These are phyloP conservation scores for Nemania bipapillata DNA, from an alignment of 2,329 filamentous ascomycete species.

Conservation along the genomic window DNA sequence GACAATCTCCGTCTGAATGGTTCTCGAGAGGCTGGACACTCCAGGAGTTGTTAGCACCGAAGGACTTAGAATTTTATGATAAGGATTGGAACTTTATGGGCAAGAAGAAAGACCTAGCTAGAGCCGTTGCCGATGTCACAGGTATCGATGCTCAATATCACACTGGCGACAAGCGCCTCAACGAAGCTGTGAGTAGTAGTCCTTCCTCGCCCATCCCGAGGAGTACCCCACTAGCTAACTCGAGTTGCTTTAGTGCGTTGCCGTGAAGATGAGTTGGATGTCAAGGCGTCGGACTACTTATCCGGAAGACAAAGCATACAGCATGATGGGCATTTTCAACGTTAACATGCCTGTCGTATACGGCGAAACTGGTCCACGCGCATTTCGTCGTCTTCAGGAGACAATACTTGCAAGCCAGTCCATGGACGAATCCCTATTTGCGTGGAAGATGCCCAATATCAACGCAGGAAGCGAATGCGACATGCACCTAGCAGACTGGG, in stretches of 20 bases:
- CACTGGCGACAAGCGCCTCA: neutral
- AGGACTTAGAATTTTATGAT: slow-evolving; percentile 8
- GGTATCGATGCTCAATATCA: neutral
- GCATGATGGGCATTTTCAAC: slow-evolving; percentile 11
- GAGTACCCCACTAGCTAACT: too few relatives aligned
- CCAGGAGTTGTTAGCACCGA: slow-evolving; percentile 11
- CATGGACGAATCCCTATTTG: slow-evolving; percentile 3
- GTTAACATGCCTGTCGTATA: slow-evolving; percentile 18
- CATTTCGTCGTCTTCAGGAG: slow-evolving; percentile 14
- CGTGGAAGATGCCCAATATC: slow-evolving; percentile 9
- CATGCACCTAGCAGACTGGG: neutral
- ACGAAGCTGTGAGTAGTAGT: neutral
- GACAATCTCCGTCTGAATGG: neutral
- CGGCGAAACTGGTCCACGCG: slow-evolving; percentile 9
- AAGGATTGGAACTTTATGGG: neutral
- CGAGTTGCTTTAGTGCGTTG: too few relatives aligned
- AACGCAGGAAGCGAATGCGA: neutral
- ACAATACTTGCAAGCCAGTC: slow-evolving; percentile 2
- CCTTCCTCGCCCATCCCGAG: neutral
- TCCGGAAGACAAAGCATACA: slow-evolving; percentile 12
- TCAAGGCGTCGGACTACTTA: slow-evolving; percentile 1
- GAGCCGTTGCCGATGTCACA: neutral
- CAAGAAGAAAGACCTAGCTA: neutral
- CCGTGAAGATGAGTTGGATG: slow-evolving; percentile 15
- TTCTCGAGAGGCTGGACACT: slow-evolving; percentile 12